Evolutionary conservation across 1,139 yeast species (phyloP).

Genomic region (Candida sp.): DNA sequence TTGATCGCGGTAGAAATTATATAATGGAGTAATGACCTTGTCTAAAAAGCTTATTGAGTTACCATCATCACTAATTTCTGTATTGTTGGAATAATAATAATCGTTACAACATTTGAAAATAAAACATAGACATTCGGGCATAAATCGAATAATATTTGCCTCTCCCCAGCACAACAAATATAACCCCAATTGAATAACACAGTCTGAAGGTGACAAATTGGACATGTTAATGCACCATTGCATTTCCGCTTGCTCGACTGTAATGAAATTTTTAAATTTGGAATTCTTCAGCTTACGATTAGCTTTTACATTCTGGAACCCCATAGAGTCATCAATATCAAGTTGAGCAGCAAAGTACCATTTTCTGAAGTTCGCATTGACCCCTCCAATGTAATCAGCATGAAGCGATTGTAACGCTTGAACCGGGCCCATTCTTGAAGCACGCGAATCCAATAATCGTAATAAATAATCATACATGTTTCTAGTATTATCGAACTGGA

Average conservation of each 20-base stretch:
- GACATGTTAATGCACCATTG: slow-evolving; percentile 70
- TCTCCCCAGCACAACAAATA: slow-evolving; percentile 87
- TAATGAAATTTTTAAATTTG: slow-evolving; percentile 29
- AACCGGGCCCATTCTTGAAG: slow-evolving; percentile 57
- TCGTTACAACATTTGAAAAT: slow-evolving; percentile 77
- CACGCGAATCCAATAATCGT: slow-evolving; percentile 63
- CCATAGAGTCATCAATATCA: slow-evolving; percentile 79
- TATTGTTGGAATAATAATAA: slow-evolving; percentile 47
- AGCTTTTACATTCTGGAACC: slow-evolving; percentile 55
- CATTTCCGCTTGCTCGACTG: slow-evolving; percentile 68
- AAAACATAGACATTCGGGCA: slow-evolving; percentile 86
- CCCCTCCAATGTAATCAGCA: slow-evolving; percentile 86
- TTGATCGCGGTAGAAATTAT: slow-evolving; percentile 58
- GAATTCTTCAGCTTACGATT: slow-evolving; percentile 33
- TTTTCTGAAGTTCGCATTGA: slow-evolving; percentile 83
- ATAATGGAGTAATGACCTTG: slow-evolving; percentile 72
- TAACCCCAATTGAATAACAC: slow-evolving; percentile 63
- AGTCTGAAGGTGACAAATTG: slow-evolving; percentile 46
- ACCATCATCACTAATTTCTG: slow-evolving; percentile 19
- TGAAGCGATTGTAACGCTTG: slow-evolving; percentile 60
- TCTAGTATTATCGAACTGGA: slow-evolving; percentile 57
- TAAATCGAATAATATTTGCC: slow-evolving; percentile 75
- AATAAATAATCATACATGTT: slow-evolving; percentile 66
- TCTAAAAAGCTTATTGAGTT: slow-evolving; percentile 46
- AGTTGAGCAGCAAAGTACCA: slow-evolving; percentile 97